phyloP scores from a whole-genome alignment of 495 filamentous ascomycete species.

The Aspergillus sclerotiicarbonarius region DNA sequence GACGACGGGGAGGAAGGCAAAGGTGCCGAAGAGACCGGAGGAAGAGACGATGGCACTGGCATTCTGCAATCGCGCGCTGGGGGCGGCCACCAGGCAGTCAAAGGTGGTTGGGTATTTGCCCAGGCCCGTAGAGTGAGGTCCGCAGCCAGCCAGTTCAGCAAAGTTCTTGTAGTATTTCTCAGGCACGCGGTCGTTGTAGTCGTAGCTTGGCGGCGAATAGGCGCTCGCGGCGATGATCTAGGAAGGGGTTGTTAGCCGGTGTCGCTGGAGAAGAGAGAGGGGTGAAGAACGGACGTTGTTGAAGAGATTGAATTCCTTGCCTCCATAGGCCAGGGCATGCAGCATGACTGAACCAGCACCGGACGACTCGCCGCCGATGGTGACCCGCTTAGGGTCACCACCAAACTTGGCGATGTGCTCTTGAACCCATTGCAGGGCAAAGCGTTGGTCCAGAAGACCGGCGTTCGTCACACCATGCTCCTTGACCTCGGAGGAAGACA shows the following conservation, averaged over 20 bases:
- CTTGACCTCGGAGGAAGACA: constrained; percentile 56
- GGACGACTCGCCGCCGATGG: constrained; percentile 37
- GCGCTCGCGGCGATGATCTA: constrained; percentile 53
- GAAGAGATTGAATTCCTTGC: constrained; percentile 21
- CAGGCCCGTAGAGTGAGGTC: constrained; percentile 4
- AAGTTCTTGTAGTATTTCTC: constrained; percentile 56
- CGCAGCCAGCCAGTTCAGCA: constrained; percentile 51
- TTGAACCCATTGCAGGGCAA: constrained; percentile 60
- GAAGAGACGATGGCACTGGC: constrained; percentile 51
- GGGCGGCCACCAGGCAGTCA: constrained; percentile 52
- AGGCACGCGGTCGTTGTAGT: constrained; percentile 51
- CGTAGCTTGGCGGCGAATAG: constrained; percentile 49
- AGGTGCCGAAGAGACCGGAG: constrained; percentile 46
- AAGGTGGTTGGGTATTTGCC: constrained; percentile 38
- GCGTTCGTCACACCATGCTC: constrained; percentile 49
- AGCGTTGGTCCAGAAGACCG: constrained; percentile 63
- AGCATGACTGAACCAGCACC: constrained; percentile 51
- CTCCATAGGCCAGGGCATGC: constrained; percentile 52
- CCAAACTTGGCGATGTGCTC: constrained; percentile 49
- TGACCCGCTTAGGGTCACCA: constrained; percentile 39
- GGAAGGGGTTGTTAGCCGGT: not conserved
- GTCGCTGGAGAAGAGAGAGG: not conserved
- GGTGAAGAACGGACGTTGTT: constrained; percentile 17
- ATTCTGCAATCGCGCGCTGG: constrained; percentile 52
- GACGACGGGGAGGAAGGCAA: constrained; percentile 62